A percentile compares a stretch with the other conserved stretches of the same genome.
These are phyloP conservation scores for Phytopythium helicoides DNA, from an alignment of 352 stramenopile species.

Conservation along the genomic window DNA sequence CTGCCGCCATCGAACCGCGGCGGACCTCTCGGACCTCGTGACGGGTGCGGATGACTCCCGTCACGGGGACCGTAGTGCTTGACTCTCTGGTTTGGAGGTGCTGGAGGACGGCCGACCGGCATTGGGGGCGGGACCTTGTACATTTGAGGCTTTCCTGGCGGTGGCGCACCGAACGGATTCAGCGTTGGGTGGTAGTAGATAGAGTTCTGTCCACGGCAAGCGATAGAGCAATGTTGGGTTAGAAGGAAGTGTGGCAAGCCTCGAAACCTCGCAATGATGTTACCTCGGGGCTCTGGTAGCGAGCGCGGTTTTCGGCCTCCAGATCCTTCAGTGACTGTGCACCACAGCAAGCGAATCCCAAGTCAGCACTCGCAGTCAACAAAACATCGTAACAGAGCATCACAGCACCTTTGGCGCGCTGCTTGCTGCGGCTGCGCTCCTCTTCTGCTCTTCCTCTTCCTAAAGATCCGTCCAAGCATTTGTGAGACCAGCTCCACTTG, in stretches of 20 bases:
- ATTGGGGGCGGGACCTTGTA: slow-evolving; percentile 35
- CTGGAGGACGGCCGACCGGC: background rate
- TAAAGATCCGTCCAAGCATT: slow-evolving; percentile 9
- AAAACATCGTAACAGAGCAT: background rate
- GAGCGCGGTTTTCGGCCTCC: slow-evolving; percentile 49
- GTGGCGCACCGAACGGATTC: slow-evolving; percentile 71
- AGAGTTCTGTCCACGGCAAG: slow-evolving; percentile 46
- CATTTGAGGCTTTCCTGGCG: slow-evolving; percentile 57
- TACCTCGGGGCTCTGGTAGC: slow-evolving; percentile 75
- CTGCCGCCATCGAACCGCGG: slow-evolving; percentile 6
- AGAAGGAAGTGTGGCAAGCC: background rate
- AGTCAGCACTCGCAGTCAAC: no score
- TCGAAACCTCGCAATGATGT: background rate
- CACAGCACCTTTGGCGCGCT: slow-evolving; percentile 31
- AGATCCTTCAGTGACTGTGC: slow-evolving; percentile 52
- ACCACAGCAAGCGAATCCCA: slow-evolving; percentile 9
- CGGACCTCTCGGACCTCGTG: background rate
- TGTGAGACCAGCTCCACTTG: no score
- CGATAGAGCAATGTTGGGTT: background rate
- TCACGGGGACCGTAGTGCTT: no score
- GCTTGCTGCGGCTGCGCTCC: slow-evolving; percentile 24
- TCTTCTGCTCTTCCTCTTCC: slow-evolving; percentile 40
- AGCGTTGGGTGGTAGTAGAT: slow-evolving; percentile 82
- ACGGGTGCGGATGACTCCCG: no score
- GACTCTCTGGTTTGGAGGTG: slow-evolving; percentile 1